Evolutionary conservation across 176 grass and related monocot species (phyloP).

Genomic region (Triticum timopheevii): DNA sequence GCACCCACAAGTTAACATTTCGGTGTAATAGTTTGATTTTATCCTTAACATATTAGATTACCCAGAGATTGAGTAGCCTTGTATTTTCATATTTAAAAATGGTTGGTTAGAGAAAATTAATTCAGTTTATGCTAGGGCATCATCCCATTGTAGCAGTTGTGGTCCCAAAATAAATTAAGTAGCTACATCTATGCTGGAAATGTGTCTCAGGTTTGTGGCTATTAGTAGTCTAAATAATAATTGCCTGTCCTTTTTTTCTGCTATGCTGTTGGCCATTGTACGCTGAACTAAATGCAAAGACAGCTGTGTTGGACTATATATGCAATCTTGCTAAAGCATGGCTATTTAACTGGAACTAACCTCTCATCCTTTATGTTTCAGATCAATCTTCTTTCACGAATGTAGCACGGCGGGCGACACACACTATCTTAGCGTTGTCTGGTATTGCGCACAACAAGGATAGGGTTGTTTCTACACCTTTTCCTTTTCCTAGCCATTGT

Average conservation of each 20-base stretch:
- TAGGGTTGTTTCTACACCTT: conserved; percentile 36
- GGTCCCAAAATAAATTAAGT: background rate
- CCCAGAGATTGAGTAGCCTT: background rate
- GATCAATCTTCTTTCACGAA: conserved; percentile 50
- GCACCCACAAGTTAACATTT: background rate
- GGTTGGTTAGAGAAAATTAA: background rate
- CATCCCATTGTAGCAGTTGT: background rate
- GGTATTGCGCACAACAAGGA: conserved; percentile 50
- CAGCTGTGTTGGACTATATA: background rate
- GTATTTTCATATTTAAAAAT: conserved; percentile 6
- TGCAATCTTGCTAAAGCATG: background rate
- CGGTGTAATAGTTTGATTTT: background rate
- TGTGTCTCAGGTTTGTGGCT: background rate
- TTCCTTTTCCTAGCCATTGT: conserved; percentile 36
- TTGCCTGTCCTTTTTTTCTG: conserved; percentile 1
- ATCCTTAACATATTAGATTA: background rate
- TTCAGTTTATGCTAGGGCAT: background rate
- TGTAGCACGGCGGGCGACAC: conserved; percentile 51
- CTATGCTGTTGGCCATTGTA: conserved; percentile 22
- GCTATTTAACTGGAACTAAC: conserved; percentile 21
- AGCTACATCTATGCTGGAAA: background rate
- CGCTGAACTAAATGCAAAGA: conserved; percentile 20
- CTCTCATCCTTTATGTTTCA: conserved; percentile 26
- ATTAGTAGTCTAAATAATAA: background rate
- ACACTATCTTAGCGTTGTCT: conserved; percentile 60